A percentile compares a stretch with the other conserved stretches of the same genome.
phyloP scores from a whole-genome alignment of 164 flowering plant species.

The Malania oleifera region DNA sequence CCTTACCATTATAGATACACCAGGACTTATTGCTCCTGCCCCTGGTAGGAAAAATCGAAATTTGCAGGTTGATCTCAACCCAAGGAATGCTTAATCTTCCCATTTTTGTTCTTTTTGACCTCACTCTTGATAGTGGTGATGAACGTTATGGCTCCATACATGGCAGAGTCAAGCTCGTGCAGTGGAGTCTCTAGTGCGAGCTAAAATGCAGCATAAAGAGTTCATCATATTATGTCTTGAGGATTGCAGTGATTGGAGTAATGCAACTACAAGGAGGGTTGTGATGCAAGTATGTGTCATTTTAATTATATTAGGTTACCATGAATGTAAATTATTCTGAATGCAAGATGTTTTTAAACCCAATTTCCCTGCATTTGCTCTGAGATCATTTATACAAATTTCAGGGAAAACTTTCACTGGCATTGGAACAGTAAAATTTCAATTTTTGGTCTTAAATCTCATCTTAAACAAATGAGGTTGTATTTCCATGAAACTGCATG shows the following conservation, averaged over 20 bases:
- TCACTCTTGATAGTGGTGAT: neutral
- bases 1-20: slow-evolving; percentile 92
- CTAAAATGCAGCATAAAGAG: slow-evolving; percentile 95
- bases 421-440: neutral
- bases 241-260: slow-evolving; percentile 99
- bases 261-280: slow-evolving; percentile 89
- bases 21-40: slow-evolving; percentile 98
- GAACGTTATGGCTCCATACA: neutral
- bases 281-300: slow-evolving; percentile 80
- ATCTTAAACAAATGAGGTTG: too few relatives aligned
- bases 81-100: neutral
- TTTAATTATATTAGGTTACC: too few relatives aligned
- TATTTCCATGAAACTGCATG: too few relatives aligned
- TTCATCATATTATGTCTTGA: slow-evolving; percentile 95
- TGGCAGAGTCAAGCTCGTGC: slow-evolving; percentile 85
- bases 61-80: slow-evolving; percentile 48
- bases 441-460: neutral
- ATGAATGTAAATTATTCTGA: too few relatives aligned
- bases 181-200: slow-evolving; percentile 87
- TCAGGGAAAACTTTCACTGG: neutral
- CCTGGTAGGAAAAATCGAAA: slow-evolving; percentile 76
- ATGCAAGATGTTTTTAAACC: too few relatives aligned
- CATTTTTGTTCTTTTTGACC: neutral
- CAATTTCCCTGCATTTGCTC: too few relatives aligned
- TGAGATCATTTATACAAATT: too few relatives aligned